phyloP scores from a whole-genome alignment of 257 asterid species.

The Henckelia pumila region DNA sequence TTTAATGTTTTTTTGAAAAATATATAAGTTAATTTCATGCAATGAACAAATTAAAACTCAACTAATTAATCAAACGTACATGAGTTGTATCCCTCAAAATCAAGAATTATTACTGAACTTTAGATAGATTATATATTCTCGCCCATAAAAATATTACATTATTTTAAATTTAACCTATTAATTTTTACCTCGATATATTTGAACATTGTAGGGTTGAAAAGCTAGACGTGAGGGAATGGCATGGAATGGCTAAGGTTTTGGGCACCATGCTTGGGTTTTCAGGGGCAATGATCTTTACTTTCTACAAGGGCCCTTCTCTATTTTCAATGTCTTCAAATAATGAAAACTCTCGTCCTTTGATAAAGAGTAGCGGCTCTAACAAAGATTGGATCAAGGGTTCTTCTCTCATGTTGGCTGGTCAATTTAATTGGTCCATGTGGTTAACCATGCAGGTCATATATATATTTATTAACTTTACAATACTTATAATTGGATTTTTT shows the following conservation, averaged over 20 bases:
- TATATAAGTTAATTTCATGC: too few species aligned
- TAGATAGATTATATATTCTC: too few species aligned
- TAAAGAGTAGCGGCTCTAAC: constrained; percentile 3
- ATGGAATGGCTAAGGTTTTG: constrained; percentile 55
- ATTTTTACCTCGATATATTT: too few species aligned
- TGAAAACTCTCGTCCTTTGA: constrained; percentile 7
- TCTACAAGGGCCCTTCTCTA: constrained; percentile 55
- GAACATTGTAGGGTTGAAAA: constrained; percentile 44
- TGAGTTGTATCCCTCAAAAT: too few species aligned
- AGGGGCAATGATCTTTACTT: constrained; percentile 58
- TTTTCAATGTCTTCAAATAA: constrained; percentile 19
- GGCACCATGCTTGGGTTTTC: constrained; percentile 41
- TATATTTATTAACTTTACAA: background rate
- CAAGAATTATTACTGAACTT: too few species aligned
- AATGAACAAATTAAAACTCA: too few species aligned
- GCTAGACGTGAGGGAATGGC: constrained; percentile 32
- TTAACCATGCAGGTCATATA: constrained; percentile 58
- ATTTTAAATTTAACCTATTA: too few species aligned
- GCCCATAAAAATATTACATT: too few species aligned
- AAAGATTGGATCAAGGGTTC: constrained; percentile 67
- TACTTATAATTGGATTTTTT: too few species aligned
- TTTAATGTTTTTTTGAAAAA: background rate
- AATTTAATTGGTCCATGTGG: constrained; percentile 50
- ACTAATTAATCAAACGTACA: too few species aligned
- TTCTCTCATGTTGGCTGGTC: constrained; percentile 42